Evolutionary conservation across 345 rosid species (phyloP).

Genomic region (Zanthoxylum bungeanum): DNA sequence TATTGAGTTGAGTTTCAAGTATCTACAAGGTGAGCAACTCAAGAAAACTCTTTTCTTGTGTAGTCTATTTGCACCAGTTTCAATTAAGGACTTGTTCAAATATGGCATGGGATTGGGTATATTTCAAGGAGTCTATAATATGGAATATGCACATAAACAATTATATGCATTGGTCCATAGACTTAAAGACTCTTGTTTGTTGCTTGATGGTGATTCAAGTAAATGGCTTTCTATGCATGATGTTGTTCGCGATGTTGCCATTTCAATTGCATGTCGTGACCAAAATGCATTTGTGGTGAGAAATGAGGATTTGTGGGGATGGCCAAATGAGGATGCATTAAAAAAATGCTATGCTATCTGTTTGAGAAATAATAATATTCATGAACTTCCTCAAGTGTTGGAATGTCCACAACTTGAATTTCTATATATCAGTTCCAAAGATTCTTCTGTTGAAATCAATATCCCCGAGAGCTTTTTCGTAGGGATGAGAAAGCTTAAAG

Average conservation of each 20-base stretch:
- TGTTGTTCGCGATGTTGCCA: constrained; percentile 7
- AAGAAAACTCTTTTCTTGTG: neutral
- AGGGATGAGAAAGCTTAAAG: neutral
- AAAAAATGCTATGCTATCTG: neutral
- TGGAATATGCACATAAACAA: constrained; percentile 6
- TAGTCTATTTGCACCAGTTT: neutral
- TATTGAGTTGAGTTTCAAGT: neutral
- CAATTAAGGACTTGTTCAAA: neutral
- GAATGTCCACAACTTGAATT: constrained; percentile 16
- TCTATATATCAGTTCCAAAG: neutral
- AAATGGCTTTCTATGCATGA: constrained; percentile 6
- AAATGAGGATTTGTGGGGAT: neutral
- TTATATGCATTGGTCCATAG: neutral
- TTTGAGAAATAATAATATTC: neutral
- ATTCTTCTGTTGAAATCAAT: neutral
- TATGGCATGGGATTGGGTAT: constrained; percentile 15
- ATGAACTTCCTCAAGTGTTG: constrained; percentile 2
- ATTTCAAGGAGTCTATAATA: neutral
- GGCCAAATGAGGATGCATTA: neutral
- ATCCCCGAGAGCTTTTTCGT: constrained; percentile 3
- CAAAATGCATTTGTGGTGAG: neutral
- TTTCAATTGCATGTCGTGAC: constrained; percentile 8
- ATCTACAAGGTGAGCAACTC: neutral
- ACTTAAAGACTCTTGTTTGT: constrained; percentile 16
- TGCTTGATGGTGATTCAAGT: neutral